Base-by-base conservation (phyloP, 108 stramenopile species). In the Mayamaea pseudoterrestris region DNA sequence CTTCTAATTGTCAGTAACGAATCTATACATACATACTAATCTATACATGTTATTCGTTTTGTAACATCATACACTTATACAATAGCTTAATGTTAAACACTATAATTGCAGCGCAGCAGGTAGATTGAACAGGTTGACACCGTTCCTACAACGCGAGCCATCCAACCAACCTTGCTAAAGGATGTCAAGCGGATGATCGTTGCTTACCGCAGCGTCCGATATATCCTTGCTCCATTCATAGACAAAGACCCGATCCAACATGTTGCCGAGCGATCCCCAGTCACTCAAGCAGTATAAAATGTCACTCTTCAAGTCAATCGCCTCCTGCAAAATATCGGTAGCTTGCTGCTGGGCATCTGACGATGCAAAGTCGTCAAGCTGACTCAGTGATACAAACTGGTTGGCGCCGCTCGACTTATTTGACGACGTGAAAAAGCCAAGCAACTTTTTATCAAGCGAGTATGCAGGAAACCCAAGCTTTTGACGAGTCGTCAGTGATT, bases 401-500 rank as follows among this genome's bases (percentile, higher is more conserved):
- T 29, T 25, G 4, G 35, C 24, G n/a, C 47, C 47, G 4, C 23
- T 18, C 3, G n/a, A n/a, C 27, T 24, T n/a, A 8, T 24, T 26
- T 59, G 58, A 3, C 60, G 41, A 39, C n/a, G n/a, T n/a, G n/a
- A 56, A 73, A 50, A 80, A 80, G 5, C 78, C 78, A 34, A 80
- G 50, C 29, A 80, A 57, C 47, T 75, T 65, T 49, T 69, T 68
- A 22, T 45, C 42, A 7, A 39, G 54, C 39, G 47, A 71, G 53
- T 69, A 80, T 16, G 69, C 68, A 1, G 78, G 78, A 48, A 80
- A 74, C 0, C 78, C 78, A 22, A 75, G 44, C 8, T 46, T 53
- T 45, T 71, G 57, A 2, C 69, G 66, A 35, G 60, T 69, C 6
- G 55, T 53, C 44, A 75, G 22, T 0, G 66, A 60, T 35, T 80